These are phyloP conservation scores for Globisporangium nagaii DNA, from an alignment of 352 stramenopile genomes.

Conservation along the genomic window DNA sequence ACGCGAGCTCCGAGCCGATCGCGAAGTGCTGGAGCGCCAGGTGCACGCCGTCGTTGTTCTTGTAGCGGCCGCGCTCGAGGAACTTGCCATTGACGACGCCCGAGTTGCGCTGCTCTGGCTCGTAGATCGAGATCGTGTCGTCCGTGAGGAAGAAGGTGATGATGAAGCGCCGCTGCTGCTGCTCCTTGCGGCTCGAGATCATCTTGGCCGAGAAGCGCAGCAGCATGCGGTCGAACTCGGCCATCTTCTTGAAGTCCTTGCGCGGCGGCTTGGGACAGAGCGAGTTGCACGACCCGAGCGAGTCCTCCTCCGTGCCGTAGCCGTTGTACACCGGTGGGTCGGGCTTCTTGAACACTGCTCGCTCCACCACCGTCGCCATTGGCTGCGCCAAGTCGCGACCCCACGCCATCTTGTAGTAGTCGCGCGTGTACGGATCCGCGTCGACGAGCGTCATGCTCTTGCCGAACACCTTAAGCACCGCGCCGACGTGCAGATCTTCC, in stretches of 20 bases:
- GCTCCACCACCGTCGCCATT: conserved; percentile 38
- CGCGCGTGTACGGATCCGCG: conserved; percentile 68
- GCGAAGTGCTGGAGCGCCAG: conserved; percentile 58
- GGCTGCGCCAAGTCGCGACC: conserved; percentile 35
- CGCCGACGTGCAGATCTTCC: conserved; percentile 57
- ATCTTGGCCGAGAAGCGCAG: conserved; percentile 67
- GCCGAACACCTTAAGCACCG: conserved; percentile 64
- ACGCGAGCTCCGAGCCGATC: conserved; percentile 46
- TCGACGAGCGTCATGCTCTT: conserved; percentile 70
- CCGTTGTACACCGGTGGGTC: conserved; percentile 66
- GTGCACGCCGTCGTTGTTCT: conserved; percentile 43
- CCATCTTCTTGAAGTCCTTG: conserved; percentile 82
- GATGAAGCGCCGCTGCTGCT: conserved; percentile 73
- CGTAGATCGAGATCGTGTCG: conserved; percentile 72
- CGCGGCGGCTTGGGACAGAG: conserved; percentile 65
- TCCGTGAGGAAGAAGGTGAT: conserved; percentile 81
- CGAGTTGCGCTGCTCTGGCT: conserved; percentile 73
- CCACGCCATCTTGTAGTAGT: conserved; percentile 74
- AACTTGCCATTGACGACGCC: conserved; percentile 83
- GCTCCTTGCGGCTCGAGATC: conserved; percentile 70
- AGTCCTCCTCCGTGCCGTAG: conserved; percentile 76
- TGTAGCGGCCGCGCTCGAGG: conserved; percentile 73
- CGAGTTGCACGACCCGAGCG: conserved; percentile 52
- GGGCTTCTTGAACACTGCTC: conserved; percentile 44
- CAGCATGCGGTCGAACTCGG: conserved; percentile 68